A percentile compares a stretch with the other conserved stretches of the same genome.
Evolutionary conservation across 805 yeast genomes (phyloP).

Genomic region (Wickerhamiella dianesei): DNA sequence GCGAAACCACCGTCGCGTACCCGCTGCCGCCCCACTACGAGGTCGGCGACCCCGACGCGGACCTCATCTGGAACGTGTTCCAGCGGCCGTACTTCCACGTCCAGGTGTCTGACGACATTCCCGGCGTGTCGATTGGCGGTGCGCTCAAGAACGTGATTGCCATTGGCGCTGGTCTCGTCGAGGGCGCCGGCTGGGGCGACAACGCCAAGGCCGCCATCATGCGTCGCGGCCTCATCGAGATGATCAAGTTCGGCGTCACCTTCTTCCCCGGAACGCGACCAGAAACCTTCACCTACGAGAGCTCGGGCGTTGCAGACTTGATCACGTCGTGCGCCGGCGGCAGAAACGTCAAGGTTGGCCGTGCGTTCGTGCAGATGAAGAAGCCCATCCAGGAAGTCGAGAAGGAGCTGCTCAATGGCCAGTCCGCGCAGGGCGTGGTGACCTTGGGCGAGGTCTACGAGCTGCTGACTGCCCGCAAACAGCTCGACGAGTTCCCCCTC

Average conservation of each 20-base stretch:
- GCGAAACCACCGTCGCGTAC: constrained; percentile 95
- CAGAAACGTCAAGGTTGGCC: constrained; percentile 86
- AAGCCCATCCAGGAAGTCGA: constrained; percentile 73
- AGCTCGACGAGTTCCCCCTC: constrained; percentile 64
- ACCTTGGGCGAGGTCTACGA: constrained; percentile 88
- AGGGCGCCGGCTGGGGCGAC: constrained; percentile 98
- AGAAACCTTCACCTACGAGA: constrained; percentile 79
- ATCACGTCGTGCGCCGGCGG: constrained; percentile 98
- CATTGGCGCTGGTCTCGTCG: constrained; percentile 91
- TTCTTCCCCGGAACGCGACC: constrained; percentile 67
- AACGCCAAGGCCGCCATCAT: constrained; percentile 96
- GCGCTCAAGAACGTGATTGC: constrained; percentile 96
- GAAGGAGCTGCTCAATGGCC: constrained; percentile 78
- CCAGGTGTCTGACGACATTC: constrained; percentile 78
- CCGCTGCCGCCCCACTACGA: constrained; percentile 54
- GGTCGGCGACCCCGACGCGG: constrained; percentile 61
- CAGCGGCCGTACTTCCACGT: constrained; percentile 99
- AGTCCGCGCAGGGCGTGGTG: constrained; percentile 89
- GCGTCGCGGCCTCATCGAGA: constrained; percentile 89
- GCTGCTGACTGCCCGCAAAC: constrained; percentile 39
- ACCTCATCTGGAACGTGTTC: constrained; percentile 65
- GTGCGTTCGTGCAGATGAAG: constrained; percentile 67
- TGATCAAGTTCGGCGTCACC: constrained; percentile 67
- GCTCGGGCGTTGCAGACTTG: constrained; percentile 96
- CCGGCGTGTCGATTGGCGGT: constrained; percentile 93